phyloP scores from a whole-genome alignment of 2,329 filamentous ascomycete genomes.

The Trichoderma koningii region DNA sequence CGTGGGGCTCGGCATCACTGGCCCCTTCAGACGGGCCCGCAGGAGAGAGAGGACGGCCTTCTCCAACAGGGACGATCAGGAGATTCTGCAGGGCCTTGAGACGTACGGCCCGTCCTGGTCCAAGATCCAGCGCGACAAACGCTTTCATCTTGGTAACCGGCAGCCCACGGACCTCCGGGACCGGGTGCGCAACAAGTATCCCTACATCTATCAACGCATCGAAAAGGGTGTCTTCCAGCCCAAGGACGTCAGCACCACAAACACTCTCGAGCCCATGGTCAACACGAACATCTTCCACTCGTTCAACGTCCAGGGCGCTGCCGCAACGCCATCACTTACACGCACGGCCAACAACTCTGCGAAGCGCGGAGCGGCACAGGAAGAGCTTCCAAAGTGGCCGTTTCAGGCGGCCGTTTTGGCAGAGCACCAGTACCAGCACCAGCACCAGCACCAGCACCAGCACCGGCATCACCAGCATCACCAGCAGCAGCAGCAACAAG shows the following conservation, averaged over 20 bases:
- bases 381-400: constrained; percentile 52
- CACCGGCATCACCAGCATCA: too few species aligned
- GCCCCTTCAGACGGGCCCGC: constrained; percentile 63
- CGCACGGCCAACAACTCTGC: constrained; percentile 40
- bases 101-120: constrained; percentile 66
- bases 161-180: constrained; percentile 66
- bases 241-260: constrained; percentile 45
- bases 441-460: too few species aligned
- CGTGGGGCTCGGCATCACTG: constrained; percentile 60
- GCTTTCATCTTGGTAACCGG: constrained; percentile 58
- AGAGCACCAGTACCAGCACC: constrained; percentile 28
- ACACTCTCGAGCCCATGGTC: constrained; percentile 54
- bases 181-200: constrained; percentile 64
- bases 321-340: constrained; percentile 39
- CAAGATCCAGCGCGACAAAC: constrained; percentile 62
- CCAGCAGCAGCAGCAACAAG: too few species aligned
- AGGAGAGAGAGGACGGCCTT: constrained; percentile 63
- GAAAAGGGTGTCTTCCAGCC: constrained; percentile 56
- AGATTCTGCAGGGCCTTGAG: constrained; percentile 62
- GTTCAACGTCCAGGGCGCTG: constrained; percentile 37
- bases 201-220: constrained; percentile 57
- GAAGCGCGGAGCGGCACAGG: constrained; percentile 47
- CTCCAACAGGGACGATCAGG: constrained; percentile 62
- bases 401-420: constrained; percentile 40
- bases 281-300: constrained; percentile 53